Evolutionary conservation across 2,329 filamentous ascomycete genomes (phyloP), one percentile per base, ranked within the genome.

Genomic region (Nectriaceae sp.): DNA sequence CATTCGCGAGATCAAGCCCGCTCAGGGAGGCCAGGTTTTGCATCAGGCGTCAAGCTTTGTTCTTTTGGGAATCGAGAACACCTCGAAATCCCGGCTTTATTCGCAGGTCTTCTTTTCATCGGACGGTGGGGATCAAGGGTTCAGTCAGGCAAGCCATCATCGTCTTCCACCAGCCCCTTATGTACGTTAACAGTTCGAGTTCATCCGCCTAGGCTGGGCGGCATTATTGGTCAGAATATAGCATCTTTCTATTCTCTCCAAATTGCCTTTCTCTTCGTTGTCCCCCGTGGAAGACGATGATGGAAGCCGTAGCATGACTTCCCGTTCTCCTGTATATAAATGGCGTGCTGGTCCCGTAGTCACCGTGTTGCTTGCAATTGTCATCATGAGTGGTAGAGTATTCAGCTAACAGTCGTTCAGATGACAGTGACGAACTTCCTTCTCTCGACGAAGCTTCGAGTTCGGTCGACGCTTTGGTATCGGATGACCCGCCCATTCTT

Each of bases 391-490:
- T 54, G 48, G 40, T 53, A 50, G 53, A 53, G 52, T 44, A 50
- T 47, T 55, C 54, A 63, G 73, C 75, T 80, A 71, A 80, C 67
- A 60, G 60, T 63, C 63, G 60, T 63, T 57, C 71, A 88, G 85
- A 87, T 69, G 83, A 87, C 61, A 85, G 87, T 69, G 83, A 87
- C 61, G 79, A 83, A 42, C 67, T 83, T n/a, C 73, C 75, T 49
- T 79, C 77, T 11, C 72, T 85, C 39, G 82, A 85, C 52, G 83
- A 85, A 55, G 84, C 78, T 11, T 77, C 75, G 3, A 75, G 75
- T 37, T 84, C 80, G n/a, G 81, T 89, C 35, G 85, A 89, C 64
- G 84, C 84, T 3, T 70, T 89, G 4, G 85, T 89, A 11, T 81
- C 84, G 19, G 86, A 89, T 61, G 71, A 80, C n/a, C 50, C 57